Base-by-base conservation (phyloP, 2,329 filamentous ascomycete species). In the Dothidotthia symphoricarpi region DNA sequence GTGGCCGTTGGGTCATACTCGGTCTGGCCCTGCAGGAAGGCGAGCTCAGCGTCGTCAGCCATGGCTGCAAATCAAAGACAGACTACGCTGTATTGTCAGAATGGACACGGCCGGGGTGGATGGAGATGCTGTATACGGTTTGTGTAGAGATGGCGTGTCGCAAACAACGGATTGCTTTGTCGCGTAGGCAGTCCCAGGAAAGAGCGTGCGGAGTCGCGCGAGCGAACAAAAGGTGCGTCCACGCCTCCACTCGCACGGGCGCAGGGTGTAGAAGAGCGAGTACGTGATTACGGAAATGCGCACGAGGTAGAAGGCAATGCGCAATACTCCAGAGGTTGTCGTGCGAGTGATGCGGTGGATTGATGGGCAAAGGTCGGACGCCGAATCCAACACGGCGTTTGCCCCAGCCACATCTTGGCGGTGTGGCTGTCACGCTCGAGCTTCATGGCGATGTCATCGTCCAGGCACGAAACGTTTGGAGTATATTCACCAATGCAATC, bases 31-130 rank as follows among this genome's bases (percentile, higher is more conserved):
- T 71, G 64, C 43, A 77, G 71, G 53, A 77, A 77, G 45, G 74
- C 74, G 43, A 71, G 66, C 62, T 78, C 75, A 42, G 72, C 69
- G 54, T 75, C 75, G 54, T 74, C 74, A 38, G 74, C 72, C 75
- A 77, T 77, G 34, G 40, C 41, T 45, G 49, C 41, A 36, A 31
- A 34, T 13, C 35, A 14, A 16, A 28, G 33, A 16, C 17, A 25
- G 32, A 34, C 34, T 45, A 34, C 32, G 39, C 19, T 34, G 24
- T 26, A 33, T 35, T 32, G 42, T 54, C 43, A 53, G 44, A 47
- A 33, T 12, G 26, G 27, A 30, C 31, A 9, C 25, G 39, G 26
- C 16, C 29, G 26, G 24, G 29, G 34, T 36, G 32, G 34, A n/a
- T 29, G 33, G n/a, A 36, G 36, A 38, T 49, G 40, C 28, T 28